These are phyloP conservation scores for Piloderma croceum DNA, from an alignment of 768 basidiomycete genomes.

Conservation along the genomic window DNA sequence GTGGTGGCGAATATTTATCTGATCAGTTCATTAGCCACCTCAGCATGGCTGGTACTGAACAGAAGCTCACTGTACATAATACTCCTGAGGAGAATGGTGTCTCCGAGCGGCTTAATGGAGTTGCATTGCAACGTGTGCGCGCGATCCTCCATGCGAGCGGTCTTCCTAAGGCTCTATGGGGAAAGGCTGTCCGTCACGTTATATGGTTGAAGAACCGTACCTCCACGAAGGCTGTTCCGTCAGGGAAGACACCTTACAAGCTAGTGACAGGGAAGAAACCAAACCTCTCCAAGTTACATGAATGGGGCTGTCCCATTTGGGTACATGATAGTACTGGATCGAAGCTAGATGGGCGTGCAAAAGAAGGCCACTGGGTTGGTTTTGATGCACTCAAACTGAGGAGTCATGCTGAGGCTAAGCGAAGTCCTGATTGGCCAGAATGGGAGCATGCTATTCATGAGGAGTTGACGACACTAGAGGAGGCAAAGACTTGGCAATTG, in stretches of 20 bases:
- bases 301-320: too few relatives aligned
- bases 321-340: too few relatives aligned
- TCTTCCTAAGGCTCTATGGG: constrained; percentile 18
- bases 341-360: too few relatives aligned
- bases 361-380: too few relatives aligned
- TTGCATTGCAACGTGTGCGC: constrained; percentile 19
- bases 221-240: constrained; percentile 16
- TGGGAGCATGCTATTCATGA: constrained; percentile 26
- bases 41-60: constrained; percentile 17
- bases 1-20: constrained; percentile 25
- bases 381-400: constrained; percentile 15
- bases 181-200: constrained; percentile 3
- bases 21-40: constrained; percentile 15
- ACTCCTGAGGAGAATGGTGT: constrained; percentile 27
- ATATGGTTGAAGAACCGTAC: constrained; percentile 22
- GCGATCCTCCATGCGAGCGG: constrained; percentile 18
- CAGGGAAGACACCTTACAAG: constrained; percentile 14
- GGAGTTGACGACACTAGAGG: constrained; percentile 24
- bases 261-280: constrained; percentile 15
- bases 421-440: constrained; percentile 21
- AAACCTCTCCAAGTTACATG: too few relatives aligned
- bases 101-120: constrained; percentile 23
- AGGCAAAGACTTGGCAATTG: constrained; percentile 25
- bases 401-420: constrained; percentile 16
- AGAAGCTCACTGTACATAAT: constrained; percentile 21